Evolutionary conservation across 495 filamentous ascomycete genomes (phyloP), one percentile per base, ranked within the genome.

Genomic region (Lepraria neglecta): DNA sequence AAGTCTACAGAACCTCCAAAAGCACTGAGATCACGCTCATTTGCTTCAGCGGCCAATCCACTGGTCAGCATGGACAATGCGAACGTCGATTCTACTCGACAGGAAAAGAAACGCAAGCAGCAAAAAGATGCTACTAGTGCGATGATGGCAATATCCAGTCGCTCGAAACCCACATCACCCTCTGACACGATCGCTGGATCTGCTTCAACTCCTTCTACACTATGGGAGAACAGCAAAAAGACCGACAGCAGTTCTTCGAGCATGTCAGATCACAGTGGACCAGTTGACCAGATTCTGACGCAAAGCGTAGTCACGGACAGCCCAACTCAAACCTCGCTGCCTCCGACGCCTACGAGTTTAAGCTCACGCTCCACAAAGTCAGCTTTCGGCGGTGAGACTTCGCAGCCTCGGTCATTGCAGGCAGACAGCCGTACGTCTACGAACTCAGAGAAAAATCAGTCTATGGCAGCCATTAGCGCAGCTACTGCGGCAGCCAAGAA

Each of bases 401-500:
- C 30, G n/a, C 59, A 44, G 51, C 47, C 31, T 48, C 57, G 11
- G 57, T n/a, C 40, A 56, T 64, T 27, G 42, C 60, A 53, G 61
- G 44, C 53, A 53, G 51, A 56, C 44, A 38, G 9, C 24, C 50
- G 40, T 31, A 17, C 61, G 38, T 52, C 64, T 46, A 50, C 58
- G 40, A 31, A 43, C 28, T 44, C 58, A 6, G 58, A 65, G 45
- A 53, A 48, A 17, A 59, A 35, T 21, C 47, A 65, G 44, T 67
- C 67, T 6, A 73, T 78, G 10, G 77, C 82, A 31, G 82, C 87
- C 5, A 78, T 95, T 42, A 82, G 85, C 0, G 85, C 85, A 48
- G 89, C 85, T 4, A 88, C 90, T 17, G 85, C 87, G 6, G 85
- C 82, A 14, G 89, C 91, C 3, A 92, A 87, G 70, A 90, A 88